phyloP scores from a whole-genome alignment of 306 rosid genomes.

The Acacia confusa region DNA sequence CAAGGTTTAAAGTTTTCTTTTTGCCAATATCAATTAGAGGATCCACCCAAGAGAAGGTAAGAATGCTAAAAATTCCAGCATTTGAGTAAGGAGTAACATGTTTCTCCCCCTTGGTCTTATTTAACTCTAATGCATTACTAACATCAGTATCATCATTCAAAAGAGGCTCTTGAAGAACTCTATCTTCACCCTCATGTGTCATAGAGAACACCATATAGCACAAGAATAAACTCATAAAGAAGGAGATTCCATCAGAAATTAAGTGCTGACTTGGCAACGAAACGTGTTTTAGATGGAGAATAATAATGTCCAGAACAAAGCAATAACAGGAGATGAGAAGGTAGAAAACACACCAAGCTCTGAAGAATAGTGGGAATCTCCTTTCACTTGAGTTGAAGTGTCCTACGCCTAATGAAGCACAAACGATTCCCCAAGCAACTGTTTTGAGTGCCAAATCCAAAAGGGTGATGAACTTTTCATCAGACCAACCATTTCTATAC shows the following conservation, averaged over 20 bases:
- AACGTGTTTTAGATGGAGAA: slow-evolving; percentile 26
- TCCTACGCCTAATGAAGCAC: slow-evolving; percentile 25
- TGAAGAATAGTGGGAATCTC: slow-evolving; percentile 38
- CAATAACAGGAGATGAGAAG: slow-evolving; percentile 34
- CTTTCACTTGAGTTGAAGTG: slow-evolving; percentile 31
- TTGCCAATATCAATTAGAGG: slow-evolving; percentile 43
- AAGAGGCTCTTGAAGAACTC: slow-evolving; percentile 40
- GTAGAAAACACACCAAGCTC: slow-evolving; percentile 45
- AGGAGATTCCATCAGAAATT: slow-evolving; percentile 42
- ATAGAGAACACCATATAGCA: slow-evolving; percentile 33
- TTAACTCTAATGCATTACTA: slow-evolving; percentile 2
- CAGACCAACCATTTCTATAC: slow-evolving; percentile 37
- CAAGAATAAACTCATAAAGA: slow-evolving; percentile 34
- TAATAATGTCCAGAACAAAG: slow-evolving; percentile 32
- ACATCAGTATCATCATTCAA: slow-evolving; percentile 32
- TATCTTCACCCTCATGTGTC: slow-evolving; percentile 33
- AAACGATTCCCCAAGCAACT: slow-evolving; percentile 40
- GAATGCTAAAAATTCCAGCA: slow-evolving; percentile 56
- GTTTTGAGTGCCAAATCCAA: slow-evolving; percentile 40
- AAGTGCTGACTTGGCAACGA: slow-evolving; percentile 25
- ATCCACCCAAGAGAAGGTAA: slow-evolving; percentile 51
- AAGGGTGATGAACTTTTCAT: slow-evolving; percentile 42
- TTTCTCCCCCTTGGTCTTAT: slow-evolving; percentile 38
- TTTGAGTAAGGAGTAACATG: slow-evolving; percentile 49
- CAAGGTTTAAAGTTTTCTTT: slow-evolving; percentile 42